These are phyloP conservation scores for Camelina neglecta DNA, from an alignment of 345 rosid genomes.

Conservation along the genomic window DNA sequence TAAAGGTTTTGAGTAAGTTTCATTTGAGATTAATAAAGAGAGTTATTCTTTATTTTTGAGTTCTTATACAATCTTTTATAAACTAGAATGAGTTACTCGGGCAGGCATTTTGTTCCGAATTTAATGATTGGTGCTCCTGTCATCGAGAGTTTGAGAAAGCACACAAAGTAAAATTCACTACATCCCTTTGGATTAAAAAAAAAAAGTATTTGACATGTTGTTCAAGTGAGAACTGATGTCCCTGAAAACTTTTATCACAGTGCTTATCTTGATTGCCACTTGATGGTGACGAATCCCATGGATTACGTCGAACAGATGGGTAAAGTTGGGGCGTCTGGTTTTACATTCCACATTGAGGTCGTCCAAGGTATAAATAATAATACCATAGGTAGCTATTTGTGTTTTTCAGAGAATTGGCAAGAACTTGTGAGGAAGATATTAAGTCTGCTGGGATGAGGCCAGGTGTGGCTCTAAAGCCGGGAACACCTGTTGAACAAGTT, in stretches of 20 bases:
- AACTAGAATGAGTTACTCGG: no score
- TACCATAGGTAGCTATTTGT: background rate
- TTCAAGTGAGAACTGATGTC: background rate
- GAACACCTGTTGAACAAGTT: slow-evolving; percentile 82
- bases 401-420: slow-evolving; percentile 73
- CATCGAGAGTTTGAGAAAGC: no score
- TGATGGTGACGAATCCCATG: slow-evolving; percentile 89
- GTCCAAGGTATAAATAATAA: slow-evolving; percentile 59
- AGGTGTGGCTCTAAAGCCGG: slow-evolving; percentile 81
- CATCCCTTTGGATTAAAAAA: no score
- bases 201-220: background rate
- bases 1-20: no score
- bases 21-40: slow-evolving; percentile 73
- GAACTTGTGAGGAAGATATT: slow-evolving; percentile 65
- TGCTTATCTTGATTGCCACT: slow-evolving; percentile 94
- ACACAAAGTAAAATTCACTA: no score
- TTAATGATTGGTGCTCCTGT: no score
- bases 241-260: slow-evolving; percentile 39
- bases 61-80: no score
- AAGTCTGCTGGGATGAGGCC: slow-evolving; percentile 90
- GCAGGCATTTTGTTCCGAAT: no score
- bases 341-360: slow-evolving; percentile 90
- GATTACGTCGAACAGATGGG: slow-evolving; percentile 80
- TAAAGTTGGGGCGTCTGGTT: slow-evolving; percentile 91
- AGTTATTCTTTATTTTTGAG: slow-evolving; percentile 45